phyloP scores from a whole-genome alignment of 257 asterid species.

The Haberlea rhodopensis region DNA sequence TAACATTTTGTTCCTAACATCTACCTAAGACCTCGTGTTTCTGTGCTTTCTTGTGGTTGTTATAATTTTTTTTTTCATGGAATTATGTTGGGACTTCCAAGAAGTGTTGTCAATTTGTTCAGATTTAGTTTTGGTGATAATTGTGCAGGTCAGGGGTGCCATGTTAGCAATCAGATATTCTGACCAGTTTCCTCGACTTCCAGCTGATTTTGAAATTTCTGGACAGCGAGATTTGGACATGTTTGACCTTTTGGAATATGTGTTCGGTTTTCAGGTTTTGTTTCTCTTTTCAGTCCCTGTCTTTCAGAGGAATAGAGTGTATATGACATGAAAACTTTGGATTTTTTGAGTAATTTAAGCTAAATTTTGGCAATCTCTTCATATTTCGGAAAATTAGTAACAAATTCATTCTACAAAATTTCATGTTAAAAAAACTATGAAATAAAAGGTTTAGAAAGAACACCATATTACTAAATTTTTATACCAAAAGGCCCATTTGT shows the following conservation, averaged over 20 bases:
- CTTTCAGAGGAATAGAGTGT: neutral
- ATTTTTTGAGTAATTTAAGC: constrained; percentile 4
- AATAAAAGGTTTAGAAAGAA: too few species aligned
- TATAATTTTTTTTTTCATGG: neutral
- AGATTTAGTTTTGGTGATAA: constrained; percentile 21
- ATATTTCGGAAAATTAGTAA: neutral
- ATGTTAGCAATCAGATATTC: constrained; percentile 70
- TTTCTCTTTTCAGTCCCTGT: constrained; percentile 13
- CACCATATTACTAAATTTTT: too few species aligned
- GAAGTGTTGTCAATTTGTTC: neutral
- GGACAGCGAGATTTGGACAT: constrained; percentile 77
- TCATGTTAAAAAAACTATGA: neutral
- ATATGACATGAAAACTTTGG: constrained; percentile 12
- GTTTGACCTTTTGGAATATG: constrained; percentile 93
- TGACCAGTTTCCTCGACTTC: constrained; percentile 83
- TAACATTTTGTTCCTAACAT: too few species aligned
- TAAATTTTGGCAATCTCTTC: neutral
- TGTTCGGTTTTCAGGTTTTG: constrained; percentile 90
- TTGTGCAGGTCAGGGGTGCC: constrained; percentile 76
- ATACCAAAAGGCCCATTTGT: neutral
- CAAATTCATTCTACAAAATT: neutral
- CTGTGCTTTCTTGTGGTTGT: neutral
- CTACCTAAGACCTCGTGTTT: constrained; percentile 13
- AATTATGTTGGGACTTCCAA: too few species aligned
- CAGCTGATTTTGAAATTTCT: constrained; percentile 59